Conservation (phyloP, 495 filamentous ascomycete species). For the Xeromyces bisporus region DNA sequence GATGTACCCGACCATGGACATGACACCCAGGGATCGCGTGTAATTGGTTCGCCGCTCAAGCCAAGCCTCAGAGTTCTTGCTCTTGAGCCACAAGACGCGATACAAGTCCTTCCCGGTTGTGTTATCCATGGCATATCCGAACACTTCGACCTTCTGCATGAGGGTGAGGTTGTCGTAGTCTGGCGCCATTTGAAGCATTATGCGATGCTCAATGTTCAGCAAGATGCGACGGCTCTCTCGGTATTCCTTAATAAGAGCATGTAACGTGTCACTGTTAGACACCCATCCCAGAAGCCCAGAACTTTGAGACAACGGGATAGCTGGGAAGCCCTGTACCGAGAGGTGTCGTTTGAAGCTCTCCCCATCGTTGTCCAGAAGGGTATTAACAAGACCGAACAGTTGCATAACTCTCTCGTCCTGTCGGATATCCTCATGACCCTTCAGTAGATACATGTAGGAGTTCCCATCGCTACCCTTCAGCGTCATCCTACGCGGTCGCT, state of each 20-base stretch:
- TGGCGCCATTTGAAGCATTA: conserved; percentile 99
- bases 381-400: conserved; percentile 91
- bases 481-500: conserved; percentile 77
- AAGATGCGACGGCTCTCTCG: conserved; percentile 91
- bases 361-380: conserved; percentile 73
- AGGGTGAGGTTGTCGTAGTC: conserved; percentile 96
- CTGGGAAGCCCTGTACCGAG: conserved; percentile 85
- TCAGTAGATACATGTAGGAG: conserved; percentile 72
- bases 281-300: conserved; percentile 94
- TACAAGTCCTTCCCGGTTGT: conserved; percentile 98
- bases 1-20: conserved; percentile 99
- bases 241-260: conserved; percentile 93
- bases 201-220: conserved; percentile 96
- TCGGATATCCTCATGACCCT: conserved; percentile 95
- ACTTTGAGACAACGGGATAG: conserved; percentile 87
- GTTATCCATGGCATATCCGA: conserved; percentile 96
- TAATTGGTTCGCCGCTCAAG: conserved; percentile 94
- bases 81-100: conserved; percentile 94
- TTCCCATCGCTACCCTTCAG: conserved; percentile 77
- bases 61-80: conserved; percentile 95
- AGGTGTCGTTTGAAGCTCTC: conserved; percentile 95
- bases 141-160: conserved; percentile 99
- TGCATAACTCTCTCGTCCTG: conserved; percentile 99
- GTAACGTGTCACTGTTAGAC: conserved; percentile 92
- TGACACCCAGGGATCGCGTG: conserved; percentile 89